Conservation (phyloP, 2,329 filamentous ascomycete species). For the Sporothrix variecibatus region DNA sequence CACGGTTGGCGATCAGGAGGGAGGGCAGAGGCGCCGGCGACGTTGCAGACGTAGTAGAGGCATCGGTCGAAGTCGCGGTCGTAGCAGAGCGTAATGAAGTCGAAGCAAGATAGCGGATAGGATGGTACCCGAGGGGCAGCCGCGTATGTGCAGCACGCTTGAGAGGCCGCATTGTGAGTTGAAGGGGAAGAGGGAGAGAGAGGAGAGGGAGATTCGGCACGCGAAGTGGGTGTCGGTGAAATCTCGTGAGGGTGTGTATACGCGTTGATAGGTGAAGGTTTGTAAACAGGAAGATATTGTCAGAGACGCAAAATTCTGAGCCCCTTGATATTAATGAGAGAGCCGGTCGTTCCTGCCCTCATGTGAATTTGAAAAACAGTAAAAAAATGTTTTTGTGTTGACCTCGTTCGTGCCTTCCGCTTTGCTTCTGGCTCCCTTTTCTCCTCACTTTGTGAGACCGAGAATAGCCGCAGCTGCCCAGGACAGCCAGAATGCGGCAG, state of each 20-base stretch:
- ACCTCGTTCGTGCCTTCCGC: constrained; percentile 25
- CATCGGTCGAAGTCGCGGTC: constrained; percentile 14
- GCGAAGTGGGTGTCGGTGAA: background rate
- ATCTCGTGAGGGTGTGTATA: background rate
- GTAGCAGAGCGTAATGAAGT: constrained; percentile 19
- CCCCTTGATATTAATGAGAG: background rate
- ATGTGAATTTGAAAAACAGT: background rate
- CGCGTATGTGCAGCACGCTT: constrained; percentile 51
- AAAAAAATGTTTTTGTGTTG: background rate
- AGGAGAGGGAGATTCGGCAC: background rate
- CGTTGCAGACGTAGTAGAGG: constrained; percentile 42
- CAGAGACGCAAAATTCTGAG: background rate
- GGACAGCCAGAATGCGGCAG: background rate
- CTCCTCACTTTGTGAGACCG: constrained; percentile 25
- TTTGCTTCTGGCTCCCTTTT: constrained; percentile 13
- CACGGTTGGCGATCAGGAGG: constrained; percentile 92
- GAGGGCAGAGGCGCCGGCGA: constrained; percentile 49
- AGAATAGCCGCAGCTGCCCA: constrained; percentile 29
- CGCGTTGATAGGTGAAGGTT: background rate
- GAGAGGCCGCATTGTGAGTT: constrained; percentile 55
- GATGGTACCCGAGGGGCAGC: constrained; percentile 40
- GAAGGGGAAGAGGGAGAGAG: background rate
- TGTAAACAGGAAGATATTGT: background rate
- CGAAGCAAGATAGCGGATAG: constrained; percentile 23
- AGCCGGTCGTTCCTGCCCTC: constrained; percentile 10